Base-by-base conservation (phyloP, 164 flowering plant genomes). In the Magnolia sinica region DNA sequence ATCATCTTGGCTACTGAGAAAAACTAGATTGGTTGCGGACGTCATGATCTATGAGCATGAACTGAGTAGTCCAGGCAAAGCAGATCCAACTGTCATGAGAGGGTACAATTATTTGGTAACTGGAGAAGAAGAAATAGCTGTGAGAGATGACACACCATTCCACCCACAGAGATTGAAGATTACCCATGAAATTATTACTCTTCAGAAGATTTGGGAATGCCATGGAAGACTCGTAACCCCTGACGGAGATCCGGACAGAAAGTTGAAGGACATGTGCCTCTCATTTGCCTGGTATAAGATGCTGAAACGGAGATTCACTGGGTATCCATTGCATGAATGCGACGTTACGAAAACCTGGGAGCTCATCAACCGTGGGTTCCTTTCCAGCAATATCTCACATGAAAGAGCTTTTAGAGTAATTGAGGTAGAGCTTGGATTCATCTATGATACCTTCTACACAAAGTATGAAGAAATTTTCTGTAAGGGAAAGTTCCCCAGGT, bases 31-130 rank as follows among this genome's bases (percentile, higher is more conserved):
- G 61, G 61, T 55, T 2, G 61, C 61, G 19, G 61, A 55, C 18
- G 13, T 55, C 61, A 55, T 55, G 61, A 55, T 11, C 61, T 55
- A 11, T 19, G 61, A 55, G 61, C 61, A 55, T 16, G 1, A 55
- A 16, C 61, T 55, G 61, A 69, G 72, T 31, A 11, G 14, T 18
- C 14, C 13, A 7, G 13, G 13, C 13, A 9, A 55, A 55, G 61
- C 16, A 55, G 13, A 16, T 16, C 61, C 61, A 14, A 55, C 61
- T 16, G 18, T 11, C 13, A 55, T 55, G 61, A 55, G 16, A 27
- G 72, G 72, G 37, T 69, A 69, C 72, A 69, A 69, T 27, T 69
- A 69, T 29, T 29, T 69, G n/a, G 37, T 69, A n/a, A 29, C 10
- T 2, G 72, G 49, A 11, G 61, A 55, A 55, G 61, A 55, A 16